Base-by-base conservation (phyloP, 2,329 filamentous ascomycete genomes). In the Pseudocercospora cruenta region DNA sequence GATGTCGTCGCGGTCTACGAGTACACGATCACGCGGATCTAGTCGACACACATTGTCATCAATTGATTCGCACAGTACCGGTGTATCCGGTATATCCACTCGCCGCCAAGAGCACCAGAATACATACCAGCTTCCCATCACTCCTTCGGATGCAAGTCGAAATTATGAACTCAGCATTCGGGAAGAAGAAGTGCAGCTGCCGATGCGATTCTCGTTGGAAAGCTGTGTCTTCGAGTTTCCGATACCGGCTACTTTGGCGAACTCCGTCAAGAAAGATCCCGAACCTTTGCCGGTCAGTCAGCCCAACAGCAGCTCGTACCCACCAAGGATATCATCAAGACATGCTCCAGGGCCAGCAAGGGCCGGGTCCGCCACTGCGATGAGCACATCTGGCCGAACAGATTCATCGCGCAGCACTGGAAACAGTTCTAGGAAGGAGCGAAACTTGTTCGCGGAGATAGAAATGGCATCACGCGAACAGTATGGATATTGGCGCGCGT, bases 401-500 rank as follows among this genome's bases (percentile, higher is more conserved):
- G 21, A 51, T 24, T 51, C 47, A 5, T 22, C 47, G 19, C 19
- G 47, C 4, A 51, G 47, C 9, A 51, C 47, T 1, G 47, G 47
- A 21, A 22, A 12, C 47, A 51, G 47, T 21, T 51, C 47, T 14
- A 51, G 22, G 47, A 51, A 51, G 47, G 47, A 51, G 14, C 19
- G 47, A 26, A 51, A 51, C 14, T 26, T 16, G 14, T 51, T 51
- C 22, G 66, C 66, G 4, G 68, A 70, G 36, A 65, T 70, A 4
- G 68, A 70, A 22, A 68, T 70, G 68, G 62, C 57, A 33, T 53
- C 65, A 9, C 22, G 65, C 60, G 59, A 67, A 33, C 65, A 66
- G 19, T 63, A 63, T 47, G 68, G 68, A 33, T 70, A 70, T 36
- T 68, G 66, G 66, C 62, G 62, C 22, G 60, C 63, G 14, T 65